A percentile compares a stretch with the other conserved stretches of the same genome.
Conservation (phyloP, 2,329 filamentous ascomycete genomes). For the Pseudocercospora cruenta region DNA sequence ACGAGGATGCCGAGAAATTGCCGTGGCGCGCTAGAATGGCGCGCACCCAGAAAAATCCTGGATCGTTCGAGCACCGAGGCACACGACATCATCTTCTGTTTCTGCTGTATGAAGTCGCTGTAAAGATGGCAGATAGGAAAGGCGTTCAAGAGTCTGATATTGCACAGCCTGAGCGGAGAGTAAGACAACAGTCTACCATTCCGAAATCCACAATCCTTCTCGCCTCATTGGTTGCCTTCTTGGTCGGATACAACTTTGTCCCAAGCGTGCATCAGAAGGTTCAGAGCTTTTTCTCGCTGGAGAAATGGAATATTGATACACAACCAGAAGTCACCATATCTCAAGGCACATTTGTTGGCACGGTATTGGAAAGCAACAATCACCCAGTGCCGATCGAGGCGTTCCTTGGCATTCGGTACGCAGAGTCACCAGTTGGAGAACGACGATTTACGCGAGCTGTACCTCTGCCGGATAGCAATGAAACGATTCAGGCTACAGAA, state of each 20-base stretch:
- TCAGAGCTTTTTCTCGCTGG: conserved; percentile 26
- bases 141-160: not conserved
- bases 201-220: conserved; percentile 20
- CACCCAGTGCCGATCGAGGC: conserved; percentile 32
- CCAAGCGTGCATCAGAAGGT: conserved; percentile 24
- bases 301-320: conserved; percentile 23
- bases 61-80: not conserved
- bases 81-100: conserved; percentile 5
- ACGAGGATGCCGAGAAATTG: conserved; percentile 1
- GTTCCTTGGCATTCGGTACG: conserved; percentile 50
- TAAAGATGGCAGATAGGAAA: conserved; percentile 1
- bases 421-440: conserved; percentile 50
- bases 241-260: conserved; percentile 27
- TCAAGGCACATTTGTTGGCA: conserved; percentile 31
- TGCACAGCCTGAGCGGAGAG: not conserved
- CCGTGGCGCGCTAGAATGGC: conserved; percentile 2
- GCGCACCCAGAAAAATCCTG: not conserved
- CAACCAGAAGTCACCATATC: conserved; percentile 21
- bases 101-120: not conserved
- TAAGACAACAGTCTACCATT: not conserved
- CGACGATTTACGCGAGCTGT: conserved; percentile 58
- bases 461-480: conserved; percentile 42
- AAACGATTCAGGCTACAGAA: conserved; percentile 41
- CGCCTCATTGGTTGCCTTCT: conserved; percentile 25
- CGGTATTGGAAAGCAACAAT: conserved; percentile 22